These are phyloP conservation scores for Gamarada debralockiae DNA, from an alignment of 495 filamentous ascomycete genomes.

Conservation along the genomic window DNA sequence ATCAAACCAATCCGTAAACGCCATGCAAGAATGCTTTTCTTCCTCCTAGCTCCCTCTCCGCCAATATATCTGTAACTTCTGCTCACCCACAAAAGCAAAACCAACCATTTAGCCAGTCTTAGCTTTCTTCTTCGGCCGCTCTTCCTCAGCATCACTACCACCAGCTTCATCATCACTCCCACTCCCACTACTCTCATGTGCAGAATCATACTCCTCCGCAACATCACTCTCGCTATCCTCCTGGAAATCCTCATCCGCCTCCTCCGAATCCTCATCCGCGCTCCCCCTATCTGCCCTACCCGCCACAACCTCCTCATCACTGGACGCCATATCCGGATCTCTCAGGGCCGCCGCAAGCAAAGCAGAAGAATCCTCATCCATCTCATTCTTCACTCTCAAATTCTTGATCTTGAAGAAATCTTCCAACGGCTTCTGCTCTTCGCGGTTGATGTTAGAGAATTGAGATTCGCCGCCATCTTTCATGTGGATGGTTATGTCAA, in stretches of 20 bases:
- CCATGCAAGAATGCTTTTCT: no score
- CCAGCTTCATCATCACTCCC: slow-evolving; percentile 59
- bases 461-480: slow-evolving; percentile 81
- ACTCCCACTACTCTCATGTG: slow-evolving; percentile 78
- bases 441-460: slow-evolving; percentile 98
- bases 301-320: slow-evolving; percentile 76
- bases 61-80: no score
- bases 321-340: slow-evolving; percentile 69
- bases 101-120: slow-evolving; percentile 37
- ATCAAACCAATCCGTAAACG: no score
- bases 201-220: slow-evolving; percentile 92
- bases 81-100: no score
- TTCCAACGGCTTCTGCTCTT: slow-evolving; percentile 93
- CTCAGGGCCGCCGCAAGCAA: slow-evolving; percentile 78
- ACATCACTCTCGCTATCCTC: slow-evolving; percentile 89
- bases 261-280: slow-evolving; percentile 94
- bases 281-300: slow-evolving; percentile 75
- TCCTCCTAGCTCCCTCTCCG: no score
- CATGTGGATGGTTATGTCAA: slow-evolving; percentile 89
- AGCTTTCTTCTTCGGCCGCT: slow-evolving; percentile 67
- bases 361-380: slow-evolving; percentile 55
- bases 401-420: slow-evolving; percentile 93
- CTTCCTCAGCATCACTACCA: slow-evolving; percentile 51
- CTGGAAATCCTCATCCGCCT: slow-evolving; percentile 92
- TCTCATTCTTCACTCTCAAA: slow-evolving; percentile 96